Evolutionary conservation across 768 basidiomycete species (phyloP).

Genomic region (Antrodiella citrinella): DNA sequence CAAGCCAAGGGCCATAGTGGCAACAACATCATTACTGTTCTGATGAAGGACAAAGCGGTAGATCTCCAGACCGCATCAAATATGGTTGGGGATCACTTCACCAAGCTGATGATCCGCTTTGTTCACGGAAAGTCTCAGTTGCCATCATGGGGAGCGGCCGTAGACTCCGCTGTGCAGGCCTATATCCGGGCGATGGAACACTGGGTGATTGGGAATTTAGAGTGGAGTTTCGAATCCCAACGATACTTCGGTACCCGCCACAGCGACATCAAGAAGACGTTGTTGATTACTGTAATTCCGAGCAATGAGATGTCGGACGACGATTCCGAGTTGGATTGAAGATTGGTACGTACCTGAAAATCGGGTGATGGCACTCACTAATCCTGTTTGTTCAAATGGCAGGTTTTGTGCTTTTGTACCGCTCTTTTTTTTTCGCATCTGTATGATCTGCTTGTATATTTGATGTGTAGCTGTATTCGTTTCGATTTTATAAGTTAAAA

Average conservation of each 20-base stretch:
- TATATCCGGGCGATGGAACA: conserved; percentile 49
- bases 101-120: conserved; percentile 43
- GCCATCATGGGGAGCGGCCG: conserved; percentile 36
- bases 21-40: conserved; percentile 63
- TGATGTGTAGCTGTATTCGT: too few relatives aligned
- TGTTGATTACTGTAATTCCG: too few relatives aligned
- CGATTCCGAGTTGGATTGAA: too few relatives aligned
- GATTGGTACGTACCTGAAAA: too few relatives aligned
- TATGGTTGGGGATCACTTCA: conserved; percentile 43
- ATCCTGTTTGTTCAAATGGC: too few relatives aligned
- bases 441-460: too few relatives aligned
- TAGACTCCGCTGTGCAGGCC: conserved; percentile 40
- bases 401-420: too few relatives aligned
- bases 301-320: too few relatives aligned
- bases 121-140: conserved; percentile 36
- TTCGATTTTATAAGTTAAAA: too few relatives aligned
- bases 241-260: conserved; percentile 58
- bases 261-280: conserved; percentile 35
- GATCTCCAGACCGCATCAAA: conserved; percentile 54
- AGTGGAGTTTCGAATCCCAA: conserved; percentile 63
- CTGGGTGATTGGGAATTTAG: conserved; percentile 58
- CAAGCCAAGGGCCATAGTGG: conserved; percentile 54
- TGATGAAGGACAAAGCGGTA: conserved; percentile 48
- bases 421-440: too few relatives aligned
- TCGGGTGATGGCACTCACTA: too few relatives aligned